Evolutionary conservation across 345 rosid species (phyloP).

Genomic region (Bruguiera parviflora): DNA sequence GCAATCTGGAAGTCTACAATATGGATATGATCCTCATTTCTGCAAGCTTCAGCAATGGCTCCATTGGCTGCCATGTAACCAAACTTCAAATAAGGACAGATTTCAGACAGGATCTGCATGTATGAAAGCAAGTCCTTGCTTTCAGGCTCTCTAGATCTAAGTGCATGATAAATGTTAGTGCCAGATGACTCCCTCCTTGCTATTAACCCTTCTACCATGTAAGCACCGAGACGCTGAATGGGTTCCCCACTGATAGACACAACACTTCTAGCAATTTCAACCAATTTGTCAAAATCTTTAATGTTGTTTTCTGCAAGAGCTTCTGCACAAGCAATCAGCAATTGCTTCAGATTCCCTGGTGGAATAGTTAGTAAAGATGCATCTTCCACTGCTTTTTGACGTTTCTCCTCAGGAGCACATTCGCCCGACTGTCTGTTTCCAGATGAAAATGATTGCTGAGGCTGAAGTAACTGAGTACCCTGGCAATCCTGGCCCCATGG

Average conservation of each 20-base stretch:
- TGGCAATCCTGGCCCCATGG: conserved; percentile 32
- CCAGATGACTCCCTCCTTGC: conserved; percentile 59
- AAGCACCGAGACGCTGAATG: conserved; percentile 67
- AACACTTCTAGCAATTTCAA: conserved; percentile 39
- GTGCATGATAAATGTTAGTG: conserved; percentile 42
- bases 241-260: conserved; percentile 57
- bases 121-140: conserved; percentile 61
- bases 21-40: conserved; percentile 51
- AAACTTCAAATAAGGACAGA: conserved; percentile 73
- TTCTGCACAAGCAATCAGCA: conserved; percentile 59
- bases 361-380: conserved; percentile 20
- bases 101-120: conserved; percentile 59
- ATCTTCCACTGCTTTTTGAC: conserved; percentile 27
- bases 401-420: conserved; percentile 35
- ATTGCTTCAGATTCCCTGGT: conserved; percentile 40
- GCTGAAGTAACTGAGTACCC: conserved; percentile 27
- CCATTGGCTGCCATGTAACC: conserved; percentile 83
- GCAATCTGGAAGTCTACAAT: conserved; percentile 65
- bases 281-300: conserved; percentile 40
- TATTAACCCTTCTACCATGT: conserved; percentile 62
- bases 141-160: conserved; percentile 54
- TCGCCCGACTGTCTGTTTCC: conserved; percentile 26
- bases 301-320: conserved; percentile 44
- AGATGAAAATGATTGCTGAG: conserved; percentile 30
- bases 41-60: conserved; percentile 78